A percentile compares a stretch with the other conserved stretches of the same genome.
Evolutionary conservation across 345 rosid genomes (phyloP).

Genomic region (Physaria fendleri): DNA sequence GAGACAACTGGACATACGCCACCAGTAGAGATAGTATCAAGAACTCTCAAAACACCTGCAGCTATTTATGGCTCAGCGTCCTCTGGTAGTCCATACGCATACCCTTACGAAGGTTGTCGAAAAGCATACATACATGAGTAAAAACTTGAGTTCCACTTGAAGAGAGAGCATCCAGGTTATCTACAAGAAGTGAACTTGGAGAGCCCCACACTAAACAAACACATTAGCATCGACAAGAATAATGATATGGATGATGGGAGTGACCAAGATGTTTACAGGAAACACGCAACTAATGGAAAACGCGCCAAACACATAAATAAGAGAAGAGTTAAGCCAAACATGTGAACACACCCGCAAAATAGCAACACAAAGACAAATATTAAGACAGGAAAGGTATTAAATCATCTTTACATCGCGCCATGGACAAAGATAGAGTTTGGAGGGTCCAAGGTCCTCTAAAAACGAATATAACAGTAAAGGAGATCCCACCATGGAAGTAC

Average conservation of each 20-base stretch:
- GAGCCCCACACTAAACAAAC: conserved; percentile 35
- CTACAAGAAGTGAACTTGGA: conserved; percentile 57
- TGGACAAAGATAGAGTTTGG: conserved; percentile 56
- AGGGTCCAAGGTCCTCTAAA: conserved; percentile 44
- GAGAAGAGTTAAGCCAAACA: conserved; percentile 53
- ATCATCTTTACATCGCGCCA: too few species aligned
- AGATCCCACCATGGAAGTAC: conserved; percentile 27
- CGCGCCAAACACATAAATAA: conserved; percentile 43
- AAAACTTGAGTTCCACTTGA: conserved; percentile 90
- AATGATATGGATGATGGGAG: too few species aligned
- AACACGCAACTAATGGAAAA: conserved; percentile 52
- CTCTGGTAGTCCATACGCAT: conserved; percentile 77
- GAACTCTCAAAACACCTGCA: conserved; percentile 52
- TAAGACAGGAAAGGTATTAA: too few species aligned
- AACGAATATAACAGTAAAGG: conserved; percentile 30
- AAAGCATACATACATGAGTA: conserved; percentile 96
- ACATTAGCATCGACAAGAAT: conserved; percentile 37
- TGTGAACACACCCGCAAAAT: conserved; percentile 64
- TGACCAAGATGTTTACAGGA: conserved; percentile 70
- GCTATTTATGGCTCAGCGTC: conserved; percentile 57
- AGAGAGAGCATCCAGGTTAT: conserved; percentile 91
- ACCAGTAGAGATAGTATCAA: conserved; percentile 61
- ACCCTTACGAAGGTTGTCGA: conserved; percentile 87
- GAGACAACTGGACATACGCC: conserved; percentile 64
- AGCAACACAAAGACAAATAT: too few species aligned